phyloP scores from a whole-genome alignment of 352 stramenopile genomes.

The Globisporangium cederbergense region DNA sequence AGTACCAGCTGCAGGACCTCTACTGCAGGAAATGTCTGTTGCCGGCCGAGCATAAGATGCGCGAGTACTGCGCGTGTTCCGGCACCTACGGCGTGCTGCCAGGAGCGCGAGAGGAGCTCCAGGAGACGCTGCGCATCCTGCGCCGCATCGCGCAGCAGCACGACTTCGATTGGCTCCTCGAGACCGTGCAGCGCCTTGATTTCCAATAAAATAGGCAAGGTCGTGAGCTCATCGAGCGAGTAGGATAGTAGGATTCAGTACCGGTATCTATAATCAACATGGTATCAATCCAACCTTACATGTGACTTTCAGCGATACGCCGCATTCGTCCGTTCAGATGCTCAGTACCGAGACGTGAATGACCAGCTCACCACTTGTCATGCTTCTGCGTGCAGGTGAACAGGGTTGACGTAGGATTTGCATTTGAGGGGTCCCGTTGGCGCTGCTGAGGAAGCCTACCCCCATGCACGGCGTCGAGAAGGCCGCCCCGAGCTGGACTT shows the following conservation, averaged over 20 bases:
- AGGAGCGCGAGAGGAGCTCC: conserved; percentile 16
- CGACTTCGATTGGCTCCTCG: conserved; percentile 60
- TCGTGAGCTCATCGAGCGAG: conserved; percentile 28
- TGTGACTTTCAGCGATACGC: too few species aligned
- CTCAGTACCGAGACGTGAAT: conserved; percentile 9
- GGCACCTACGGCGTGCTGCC: conserved; percentile 22
- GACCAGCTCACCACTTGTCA: not conserved
- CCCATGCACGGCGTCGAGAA: conserved; percentile 73
- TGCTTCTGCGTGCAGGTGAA: not conserved
- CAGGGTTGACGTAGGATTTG: conserved; percentile 43
- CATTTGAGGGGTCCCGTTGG: conserved; percentile 22
- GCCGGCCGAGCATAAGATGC: conserved; percentile 73
- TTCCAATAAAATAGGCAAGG: conserved; percentile 35
- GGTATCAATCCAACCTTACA: too few species aligned
- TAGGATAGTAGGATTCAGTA: not conserved
- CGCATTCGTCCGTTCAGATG: not conserved
- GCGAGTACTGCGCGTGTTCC: conserved; percentile 76
- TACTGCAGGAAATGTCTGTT: conserved; percentile 79
- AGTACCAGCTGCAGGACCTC: conserved; percentile 93
- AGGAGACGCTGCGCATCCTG: conserved; percentile 60
- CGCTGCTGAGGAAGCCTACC: conserved; percentile 36
- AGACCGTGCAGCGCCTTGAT: conserved; percentile 65
- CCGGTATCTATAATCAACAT: not conserved
- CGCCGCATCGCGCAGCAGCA: conserved; percentile 68
- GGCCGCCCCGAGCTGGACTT: conserved; percentile 47